Percentiles rank a stretch among this genome's conserved stretches.
Evolutionary conservation across 1,139 yeast species (phyloP).

Genomic region (Yamadazyma sp.): DNA sequence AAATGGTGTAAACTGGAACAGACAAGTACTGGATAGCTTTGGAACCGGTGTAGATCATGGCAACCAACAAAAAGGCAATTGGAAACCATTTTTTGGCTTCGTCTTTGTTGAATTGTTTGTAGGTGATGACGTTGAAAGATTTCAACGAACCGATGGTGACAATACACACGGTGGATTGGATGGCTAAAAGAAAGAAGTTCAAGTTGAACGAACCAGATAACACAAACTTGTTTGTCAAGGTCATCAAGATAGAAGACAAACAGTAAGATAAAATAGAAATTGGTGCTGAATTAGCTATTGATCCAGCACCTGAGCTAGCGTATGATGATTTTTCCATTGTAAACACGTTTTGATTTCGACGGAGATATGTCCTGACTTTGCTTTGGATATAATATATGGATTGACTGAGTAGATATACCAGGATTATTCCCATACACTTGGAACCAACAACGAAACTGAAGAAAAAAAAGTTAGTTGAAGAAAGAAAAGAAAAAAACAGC

Average conservation of each 20-base stretch:
- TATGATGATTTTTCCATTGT: conserved; percentile 34
- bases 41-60: conserved; percentile 95
- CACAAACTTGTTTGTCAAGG: conserved; percentile 95
- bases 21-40: conserved; percentile 89
- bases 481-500: not conserved
- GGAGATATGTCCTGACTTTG: conserved; percentile 16
- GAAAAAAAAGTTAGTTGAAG: conserved; percentile 2
- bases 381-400: conserved; percentile 30
- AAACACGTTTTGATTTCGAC: not conserved
- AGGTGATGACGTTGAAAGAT: conserved; percentile 72
- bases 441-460: conserved; percentile 1
- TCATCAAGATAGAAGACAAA: conserved; percentile 91
- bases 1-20: conserved; percentile 95
- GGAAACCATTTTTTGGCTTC: conserved; percentile 97
- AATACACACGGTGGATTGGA: conserved; percentile 82
- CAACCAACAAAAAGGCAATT: conserved; percentile 81
- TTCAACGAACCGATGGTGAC: conserved; percentile 70
- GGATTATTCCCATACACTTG: conserved; percentile 40
- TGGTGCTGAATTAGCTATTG: conserved; percentile 77
- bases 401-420: conserved; percentile 42
- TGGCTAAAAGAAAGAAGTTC: conserved; percentile 83
- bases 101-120: conserved; percentile 77
- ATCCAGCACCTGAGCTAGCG: conserved; percentile 23
- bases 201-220: conserved; percentile 85
- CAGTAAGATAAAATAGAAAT: conserved; percentile 87